Percentiles rank a stretch among this genome's conserved stretches.
Conservation (phyloP, 306 rosid species). For the Calophaca sinica region DNA sequence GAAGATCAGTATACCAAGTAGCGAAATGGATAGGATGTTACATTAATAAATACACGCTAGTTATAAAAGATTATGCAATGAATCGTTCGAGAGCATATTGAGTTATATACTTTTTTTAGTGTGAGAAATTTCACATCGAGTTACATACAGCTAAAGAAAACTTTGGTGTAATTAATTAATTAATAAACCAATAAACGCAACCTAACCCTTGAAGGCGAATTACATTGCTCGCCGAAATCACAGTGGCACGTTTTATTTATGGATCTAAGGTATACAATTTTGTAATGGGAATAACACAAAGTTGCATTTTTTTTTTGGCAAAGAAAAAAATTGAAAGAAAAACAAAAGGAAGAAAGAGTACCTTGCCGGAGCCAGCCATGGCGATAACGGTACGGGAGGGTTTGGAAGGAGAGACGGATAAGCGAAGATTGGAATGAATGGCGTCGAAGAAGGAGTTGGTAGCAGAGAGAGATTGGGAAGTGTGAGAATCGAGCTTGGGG, state of each 20-base stretch:
- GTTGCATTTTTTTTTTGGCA: too few relatives aligned
- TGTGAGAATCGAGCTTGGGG: conserved; percentile 56
- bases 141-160: not conserved
- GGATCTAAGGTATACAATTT: not conserved
- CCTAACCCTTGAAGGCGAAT: conserved; percentile 20
- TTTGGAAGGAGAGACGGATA: conserved; percentile 63
- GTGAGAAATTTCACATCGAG: too few relatives aligned
- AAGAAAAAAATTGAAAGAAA: not conserved
- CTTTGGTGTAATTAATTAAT: not conserved
- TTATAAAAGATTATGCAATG: not conserved
- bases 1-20: conserved; percentile 20
- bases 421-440: conserved; percentile 65
- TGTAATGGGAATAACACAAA: conserved; percentile 2
- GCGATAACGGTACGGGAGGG: conserved; percentile 69
- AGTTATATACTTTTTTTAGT: not conserved
- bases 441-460: conserved; percentile 55
- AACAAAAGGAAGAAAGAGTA: conserved; percentile 9
- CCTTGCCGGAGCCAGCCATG: conserved; percentile 98
- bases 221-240: conserved; percentile 31
- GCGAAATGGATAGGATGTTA: not conserved
- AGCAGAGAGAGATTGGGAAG: conserved; percentile 49
- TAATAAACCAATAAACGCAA: not conserved
- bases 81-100: not conserved
- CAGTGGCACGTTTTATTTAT: not conserved
- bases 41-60: not conserved